These are phyloP conservation scores for Leishmania mexicana DNA, from an alignment of 208 protist genomes.

Conservation along the genomic window DNA sequence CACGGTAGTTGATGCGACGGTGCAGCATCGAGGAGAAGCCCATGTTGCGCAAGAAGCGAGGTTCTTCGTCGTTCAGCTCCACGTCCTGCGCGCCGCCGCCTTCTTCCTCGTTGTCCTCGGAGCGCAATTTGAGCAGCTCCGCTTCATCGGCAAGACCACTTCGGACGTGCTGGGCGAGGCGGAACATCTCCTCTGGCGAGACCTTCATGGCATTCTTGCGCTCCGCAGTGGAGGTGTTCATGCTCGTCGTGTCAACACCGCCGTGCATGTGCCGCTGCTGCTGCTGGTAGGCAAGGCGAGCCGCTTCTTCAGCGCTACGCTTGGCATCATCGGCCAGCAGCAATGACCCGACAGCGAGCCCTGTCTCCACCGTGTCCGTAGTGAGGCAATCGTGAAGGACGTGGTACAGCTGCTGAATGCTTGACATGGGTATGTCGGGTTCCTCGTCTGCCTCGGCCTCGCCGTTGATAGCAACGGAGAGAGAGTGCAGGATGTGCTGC, in stretches of 20 bases:
- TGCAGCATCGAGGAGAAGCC: slow-evolving; percentile 60
- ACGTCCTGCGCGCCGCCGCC: slow-evolving; percentile 44
- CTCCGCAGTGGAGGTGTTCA: slow-evolving; percentile 44
- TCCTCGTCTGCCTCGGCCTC: slow-evolving; percentile 29
- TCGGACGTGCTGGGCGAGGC: slow-evolving; percentile 83
- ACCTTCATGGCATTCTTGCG: slow-evolving; percentile 78
- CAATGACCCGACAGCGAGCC: slow-evolving; percentile 64
- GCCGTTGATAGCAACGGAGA: slow-evolving; percentile 32
- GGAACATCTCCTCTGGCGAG: slow-evolving; percentile 88
- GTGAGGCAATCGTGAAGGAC: slow-evolving; percentile 54
- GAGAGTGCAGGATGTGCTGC: slow-evolving; percentile 26
- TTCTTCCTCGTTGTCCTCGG: slow-evolving; percentile 72
- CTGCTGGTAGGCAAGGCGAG: slow-evolving; percentile 44
- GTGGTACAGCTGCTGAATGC: slow-evolving; percentile 60
- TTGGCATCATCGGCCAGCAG: slow-evolving; percentile 61
- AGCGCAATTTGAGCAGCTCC: slow-evolving; percentile 65
- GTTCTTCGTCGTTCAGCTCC: slow-evolving; percentile 88
- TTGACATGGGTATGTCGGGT: slow-evolving; percentile 47
- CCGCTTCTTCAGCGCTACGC: slow-evolving; percentile 49
- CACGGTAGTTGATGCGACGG: slow-evolving; percentile 81
- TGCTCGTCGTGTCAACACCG: slow-evolving; percentile 34
- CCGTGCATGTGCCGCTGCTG: slow-evolving; percentile 29
- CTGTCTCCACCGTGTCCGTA: slow-evolving; percentile 38
- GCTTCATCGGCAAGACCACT: slow-evolving; percentile 84
- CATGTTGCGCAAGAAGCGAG: slow-evolving; percentile 67